A percentile compares a stretch with the other conserved stretches of the same genome.
phyloP scores from a whole-genome alignment of 495 filamentous ascomycete species.

The Aspergillus baeticus region DNA sequence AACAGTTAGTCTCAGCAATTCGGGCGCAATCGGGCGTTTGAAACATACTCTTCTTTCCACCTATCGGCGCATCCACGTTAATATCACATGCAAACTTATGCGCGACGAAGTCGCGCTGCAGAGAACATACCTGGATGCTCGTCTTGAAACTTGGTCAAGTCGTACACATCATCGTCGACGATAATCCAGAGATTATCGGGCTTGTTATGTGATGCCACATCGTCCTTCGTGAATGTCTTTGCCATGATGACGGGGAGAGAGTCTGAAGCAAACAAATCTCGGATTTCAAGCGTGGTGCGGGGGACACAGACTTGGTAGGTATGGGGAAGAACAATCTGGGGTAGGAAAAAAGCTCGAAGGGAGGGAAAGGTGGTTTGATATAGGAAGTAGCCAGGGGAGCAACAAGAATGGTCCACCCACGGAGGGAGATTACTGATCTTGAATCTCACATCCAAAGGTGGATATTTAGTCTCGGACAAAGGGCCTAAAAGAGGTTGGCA shows the following conservation, averaged over 20 bases:
- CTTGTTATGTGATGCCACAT: constrained; percentile 90
- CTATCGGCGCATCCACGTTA: constrained; percentile 38
- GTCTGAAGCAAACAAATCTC: not conserved
- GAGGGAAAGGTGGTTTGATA: constrained; percentile 5
- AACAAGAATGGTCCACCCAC: not conserved
- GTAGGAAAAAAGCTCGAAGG: constrained; percentile 6
- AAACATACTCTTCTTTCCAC: constrained; percentile 88
- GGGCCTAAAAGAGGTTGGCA: constrained; percentile 8
- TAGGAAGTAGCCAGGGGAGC: not conserved
- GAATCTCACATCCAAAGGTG: not conserved
- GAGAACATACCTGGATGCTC: constrained; percentile 75
- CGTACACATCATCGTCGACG: constrained; percentile 95
- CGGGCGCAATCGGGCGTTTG: not conserved
- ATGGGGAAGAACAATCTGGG: constrained; percentile 7
- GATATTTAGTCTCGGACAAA: constrained; percentile 12
- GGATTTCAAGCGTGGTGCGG: not conserved
- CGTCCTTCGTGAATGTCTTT: constrained; percentile 76
- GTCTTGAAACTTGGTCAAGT: constrained; percentile 90
- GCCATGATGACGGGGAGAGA: constrained; percentile 65
- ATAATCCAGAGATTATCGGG: constrained; percentile 82
- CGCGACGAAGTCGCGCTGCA: not conserved
- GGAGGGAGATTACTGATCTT: not conserved
- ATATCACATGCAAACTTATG: constrained; percentile 9
- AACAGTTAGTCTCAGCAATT: constrained; percentile 21
- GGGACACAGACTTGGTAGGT: not conserved